A percentile compares a stretch with the other conserved stretches of the same genome.
phyloP scores from a whole-genome alignment of 2,329 filamentous ascomycete genomes.

The Hypomyces rosellus region DNA sequence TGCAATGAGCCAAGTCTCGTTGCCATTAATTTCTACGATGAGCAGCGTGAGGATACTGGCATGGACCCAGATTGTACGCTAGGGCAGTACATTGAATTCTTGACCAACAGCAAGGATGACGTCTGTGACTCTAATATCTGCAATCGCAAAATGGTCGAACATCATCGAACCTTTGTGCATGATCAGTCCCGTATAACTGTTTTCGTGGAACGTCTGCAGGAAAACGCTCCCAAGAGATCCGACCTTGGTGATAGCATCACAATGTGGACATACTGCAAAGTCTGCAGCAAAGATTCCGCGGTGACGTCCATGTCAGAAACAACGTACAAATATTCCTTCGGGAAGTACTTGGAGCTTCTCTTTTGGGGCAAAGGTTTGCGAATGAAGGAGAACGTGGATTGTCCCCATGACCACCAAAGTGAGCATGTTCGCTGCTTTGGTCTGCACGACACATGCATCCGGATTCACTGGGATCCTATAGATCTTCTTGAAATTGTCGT shows the following conservation, averaged over 20 bases:
- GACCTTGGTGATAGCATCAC: constrained; percentile 62
- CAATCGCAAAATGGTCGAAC: constrained; percentile 81
- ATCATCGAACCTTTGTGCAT: constrained; percentile 95
- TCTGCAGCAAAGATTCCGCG: constrained; percentile 84
- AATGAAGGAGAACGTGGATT: constrained; percentile 62
- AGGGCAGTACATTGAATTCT: constrained; percentile 89
- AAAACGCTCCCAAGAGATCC: constrained; percentile 31
- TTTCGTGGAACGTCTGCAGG: constrained; percentile 61
- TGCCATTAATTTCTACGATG: constrained; percentile 87
- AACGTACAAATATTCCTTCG: constrained; percentile 97
- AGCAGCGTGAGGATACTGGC: constrained; percentile 67
- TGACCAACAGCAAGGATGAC: constrained; percentile 70
- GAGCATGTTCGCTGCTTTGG: constrained; percentile 93
- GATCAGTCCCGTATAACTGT: constrained; percentile 90
- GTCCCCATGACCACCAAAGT: constrained; percentile 84
- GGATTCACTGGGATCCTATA: constrained; percentile 88
- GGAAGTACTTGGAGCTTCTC: constrained; percentile 94
- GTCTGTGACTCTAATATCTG: constrained; percentile 79
- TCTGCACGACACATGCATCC: constrained; percentile 74
- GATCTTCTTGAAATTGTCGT: constrained; percentile 93
- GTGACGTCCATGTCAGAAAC: constrained; percentile 86
- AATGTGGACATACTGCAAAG: constrained; percentile 97
- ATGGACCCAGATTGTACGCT: constrained; percentile 84
- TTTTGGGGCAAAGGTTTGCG: constrained; percentile 89
- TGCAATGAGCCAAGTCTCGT: constrained; percentile 89